A percentile compares a stretch with the other conserved stretches of the same genome.
These are phyloP conservation scores for Pleurotus cornucopiae DNA, from an alignment of 768 basidiomycete species.

Conservation along the genomic window DNA sequence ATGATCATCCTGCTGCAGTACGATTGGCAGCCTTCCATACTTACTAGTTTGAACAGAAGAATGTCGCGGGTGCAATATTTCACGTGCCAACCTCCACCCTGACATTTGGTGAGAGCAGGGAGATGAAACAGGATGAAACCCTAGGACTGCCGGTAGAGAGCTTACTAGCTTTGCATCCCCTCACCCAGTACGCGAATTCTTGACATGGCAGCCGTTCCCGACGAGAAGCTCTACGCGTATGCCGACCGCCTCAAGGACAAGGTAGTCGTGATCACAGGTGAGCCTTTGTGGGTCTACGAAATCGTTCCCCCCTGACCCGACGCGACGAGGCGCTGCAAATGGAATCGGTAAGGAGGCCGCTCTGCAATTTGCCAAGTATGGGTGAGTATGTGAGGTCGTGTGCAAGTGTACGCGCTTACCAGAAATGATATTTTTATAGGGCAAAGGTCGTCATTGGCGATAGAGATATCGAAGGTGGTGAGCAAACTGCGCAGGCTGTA, in stretches of 20 bases:
- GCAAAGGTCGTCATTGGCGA: constrained; percentile 56
- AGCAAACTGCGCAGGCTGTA: constrained; percentile 37
- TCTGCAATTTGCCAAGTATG: constrained; percentile 44
- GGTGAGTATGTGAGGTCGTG: constrained; percentile 26
- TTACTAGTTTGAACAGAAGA: too few relatives aligned
- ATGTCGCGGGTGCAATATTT: too few relatives aligned
- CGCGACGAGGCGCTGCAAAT: constrained; percentile 38
- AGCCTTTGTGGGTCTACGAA: neutral
- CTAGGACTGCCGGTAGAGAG: too few relatives aligned
- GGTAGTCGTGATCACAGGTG: constrained; percentile 52
- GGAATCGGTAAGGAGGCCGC: constrained; percentile 54
- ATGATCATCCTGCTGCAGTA: too few relatives aligned
- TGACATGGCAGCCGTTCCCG: constrained; percentile 40
- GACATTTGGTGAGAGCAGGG: too few relatives aligned
- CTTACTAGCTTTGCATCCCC: too few relatives aligned
- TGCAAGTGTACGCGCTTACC: neutral
- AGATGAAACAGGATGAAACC: too few relatives aligned
- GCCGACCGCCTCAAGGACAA: constrained; percentile 37
- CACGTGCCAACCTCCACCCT: too few relatives aligned
- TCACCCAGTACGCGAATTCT: neutral
- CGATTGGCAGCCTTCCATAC: too few relatives aligned
- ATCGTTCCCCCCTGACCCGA: neutral
- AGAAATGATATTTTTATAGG: constrained; percentile 23
- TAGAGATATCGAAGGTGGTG: constrained; percentile 34
- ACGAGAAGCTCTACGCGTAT: constrained; percentile 40